phyloP scores from a whole-genome alignment of 2,329 filamentous ascomycete genomes.

The Rhytidhysteron rufulum region DNA sequence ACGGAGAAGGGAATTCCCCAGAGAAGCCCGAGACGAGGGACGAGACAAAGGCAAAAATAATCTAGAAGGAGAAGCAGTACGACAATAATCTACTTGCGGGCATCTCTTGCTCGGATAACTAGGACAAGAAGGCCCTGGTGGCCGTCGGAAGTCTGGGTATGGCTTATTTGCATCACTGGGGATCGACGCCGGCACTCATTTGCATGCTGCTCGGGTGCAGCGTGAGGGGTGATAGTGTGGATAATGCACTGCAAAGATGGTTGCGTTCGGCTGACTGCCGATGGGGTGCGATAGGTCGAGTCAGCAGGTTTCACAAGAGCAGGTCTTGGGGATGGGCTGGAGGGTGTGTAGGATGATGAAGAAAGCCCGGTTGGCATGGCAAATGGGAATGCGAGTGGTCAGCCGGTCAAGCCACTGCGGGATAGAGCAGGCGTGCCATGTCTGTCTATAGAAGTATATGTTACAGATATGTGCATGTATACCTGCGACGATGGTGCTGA shows the following conservation, averaged over 20 bases:
- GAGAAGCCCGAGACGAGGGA: conserved; percentile 6
- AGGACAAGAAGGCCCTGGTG: conserved; percentile 1
- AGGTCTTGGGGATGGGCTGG: conserved; percentile 12
- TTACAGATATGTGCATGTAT: conserved; percentile 12
- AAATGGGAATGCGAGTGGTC: conserved; percentile 27
- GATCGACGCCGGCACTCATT: conserved; percentile 7
- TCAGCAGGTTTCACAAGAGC: conserved; percentile 23
- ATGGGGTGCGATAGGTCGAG: conserved; percentile 11
- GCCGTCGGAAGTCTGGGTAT: conserved; percentile 1
- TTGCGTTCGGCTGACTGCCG: conserved; percentile 14
- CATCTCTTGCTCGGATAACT: not conserved
- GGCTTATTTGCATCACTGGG: not conserved
- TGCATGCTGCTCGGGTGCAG: conserved; percentile 2
- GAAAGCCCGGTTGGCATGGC: conserved; percentile 21
- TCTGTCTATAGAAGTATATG: conserved; percentile 8
- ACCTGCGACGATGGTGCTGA: conserved; percentile 21
- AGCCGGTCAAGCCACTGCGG: conserved; percentile 13
- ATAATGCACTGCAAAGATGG: no score
- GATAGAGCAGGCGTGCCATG: not conserved
- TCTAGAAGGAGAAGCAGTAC: conserved; percentile 2
- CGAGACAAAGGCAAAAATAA: conserved; percentile 3
- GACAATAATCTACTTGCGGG: conserved; percentile 1
- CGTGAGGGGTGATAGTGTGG: no score
- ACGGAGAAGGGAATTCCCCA: not conserved
- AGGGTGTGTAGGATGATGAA: conserved; percentile 9